Evolutionary conservation across 345 rosid genomes (phyloP).

Genomic region (Populus euphratica): DNA sequence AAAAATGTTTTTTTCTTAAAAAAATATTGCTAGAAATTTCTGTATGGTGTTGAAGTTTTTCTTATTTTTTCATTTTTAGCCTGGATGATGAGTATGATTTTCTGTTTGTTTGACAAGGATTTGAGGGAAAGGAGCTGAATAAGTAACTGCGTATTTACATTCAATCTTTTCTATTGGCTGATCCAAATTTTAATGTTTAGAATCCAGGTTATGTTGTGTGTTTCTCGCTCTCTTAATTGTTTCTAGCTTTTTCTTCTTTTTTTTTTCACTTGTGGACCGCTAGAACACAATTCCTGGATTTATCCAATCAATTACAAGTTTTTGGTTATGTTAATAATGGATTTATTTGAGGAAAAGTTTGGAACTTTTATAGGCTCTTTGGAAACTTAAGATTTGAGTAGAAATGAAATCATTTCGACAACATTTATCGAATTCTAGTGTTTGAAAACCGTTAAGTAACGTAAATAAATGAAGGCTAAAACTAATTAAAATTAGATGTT

Average conservation of each 20-base stretch:
- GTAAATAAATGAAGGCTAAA: no score
- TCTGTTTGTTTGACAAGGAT: background rate
- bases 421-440: no score
- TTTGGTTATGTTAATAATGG: background rate
- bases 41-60: background rate
- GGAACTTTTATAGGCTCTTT: background rate
- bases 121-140: background rate
- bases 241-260: no score
- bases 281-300: no score
- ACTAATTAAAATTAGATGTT: no score
- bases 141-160: background rate
- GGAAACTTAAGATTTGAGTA: no score
- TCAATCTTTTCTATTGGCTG: background rate
- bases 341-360: background rate
- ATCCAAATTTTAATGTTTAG: background rate
- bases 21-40: background rate
- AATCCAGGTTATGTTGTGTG: background rate
- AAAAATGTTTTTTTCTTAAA: background rate
- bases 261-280: no score
- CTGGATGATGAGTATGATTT: background rate
- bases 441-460: no score
- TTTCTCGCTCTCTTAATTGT: background rate
- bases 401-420: no score
- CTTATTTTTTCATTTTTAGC: background rate
- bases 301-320: no score